A percentile compares a stretch with the other conserved stretches of the same genome.
Conservation (phyloP, 2,329 filamentous ascomycete genomes). For the Claviceps citrina region DNA sequence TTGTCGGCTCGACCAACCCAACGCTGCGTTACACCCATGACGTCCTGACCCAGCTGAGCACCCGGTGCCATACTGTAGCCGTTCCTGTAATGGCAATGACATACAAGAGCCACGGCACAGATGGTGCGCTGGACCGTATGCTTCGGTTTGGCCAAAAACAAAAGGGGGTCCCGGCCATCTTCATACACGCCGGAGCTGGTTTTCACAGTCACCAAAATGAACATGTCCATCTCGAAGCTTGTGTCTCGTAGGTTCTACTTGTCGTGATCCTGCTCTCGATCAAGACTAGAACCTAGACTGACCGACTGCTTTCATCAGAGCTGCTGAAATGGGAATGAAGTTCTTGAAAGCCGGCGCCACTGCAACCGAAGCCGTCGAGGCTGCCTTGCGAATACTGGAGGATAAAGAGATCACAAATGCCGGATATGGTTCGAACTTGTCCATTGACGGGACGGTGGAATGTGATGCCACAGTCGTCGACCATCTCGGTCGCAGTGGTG, state of each 20-base stretch:
- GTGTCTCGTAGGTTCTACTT: conserved; percentile 55
- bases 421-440: conserved; percentile 87
- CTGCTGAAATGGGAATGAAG: conserved; percentile 69
- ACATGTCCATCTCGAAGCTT: conserved; percentile 66
- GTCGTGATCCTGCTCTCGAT: too few species aligned
- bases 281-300: neutral
- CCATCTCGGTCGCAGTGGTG: conserved; percentile 78
- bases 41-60: conserved; percentile 16
- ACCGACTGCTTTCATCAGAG: conserved; percentile 35
- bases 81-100: conserved; percentile 31
- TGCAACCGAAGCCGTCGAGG: conserved; percentile 78
- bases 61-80: conserved; percentile 7
- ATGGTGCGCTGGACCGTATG: conserved; percentile 27
- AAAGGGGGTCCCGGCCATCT: conserved; percentile 53
- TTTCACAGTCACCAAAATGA: conserved; percentile 87
- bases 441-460: conserved; percentile 80
- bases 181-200: conserved; percentile 88
- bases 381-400: conserved; percentile 74
- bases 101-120: conserved; percentile 28
- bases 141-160: conserved; percentile 20
- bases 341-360: conserved; percentile 63
- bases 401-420: conserved; percentile 94
- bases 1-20: neutral
- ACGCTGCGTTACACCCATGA: conserved; percentile 10
- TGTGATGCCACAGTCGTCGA: conserved; percentile 91